Conservation (phyloP, 2,329 filamentous ascomycete species). For the Calonectria leucothoes region DNA sequence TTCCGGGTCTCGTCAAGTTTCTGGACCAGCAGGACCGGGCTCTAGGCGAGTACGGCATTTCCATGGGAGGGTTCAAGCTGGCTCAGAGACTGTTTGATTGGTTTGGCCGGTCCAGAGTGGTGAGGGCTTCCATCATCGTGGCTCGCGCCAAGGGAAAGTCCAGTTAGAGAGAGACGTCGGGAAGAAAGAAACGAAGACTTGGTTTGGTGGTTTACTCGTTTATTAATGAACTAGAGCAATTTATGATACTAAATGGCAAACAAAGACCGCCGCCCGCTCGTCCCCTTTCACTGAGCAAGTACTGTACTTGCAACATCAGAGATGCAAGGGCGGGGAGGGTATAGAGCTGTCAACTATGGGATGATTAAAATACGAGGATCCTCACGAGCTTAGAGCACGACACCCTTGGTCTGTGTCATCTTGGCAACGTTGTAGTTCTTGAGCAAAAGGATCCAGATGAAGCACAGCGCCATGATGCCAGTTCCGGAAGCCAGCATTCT, state of each 20-base stretch:
- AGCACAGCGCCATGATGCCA: conserved; percentile 41
- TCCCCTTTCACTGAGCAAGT: no score
- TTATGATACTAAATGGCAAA: neutral
- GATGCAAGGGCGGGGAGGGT: no score
- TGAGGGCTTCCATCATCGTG: conserved; percentile 51
- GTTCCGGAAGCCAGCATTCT: conserved; percentile 54
- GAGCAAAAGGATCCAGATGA: conserved; percentile 55
- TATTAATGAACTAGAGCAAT: neutral
- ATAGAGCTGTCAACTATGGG: no score
- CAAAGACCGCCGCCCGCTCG: neutral
- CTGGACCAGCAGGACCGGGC: conserved; percentile 50
- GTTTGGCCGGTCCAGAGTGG: conserved; percentile 48
- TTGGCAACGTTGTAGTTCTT: conserved; percentile 60
- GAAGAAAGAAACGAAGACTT: no score
- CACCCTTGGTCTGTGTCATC: conserved; percentile 60
- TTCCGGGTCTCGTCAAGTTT: conserved; percentile 59
- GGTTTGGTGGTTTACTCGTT: neutral
- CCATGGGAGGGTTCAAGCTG: conserved; percentile 50
- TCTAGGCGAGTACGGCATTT: conserved; percentile 49
- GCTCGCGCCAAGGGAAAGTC: conserved; percentile 34
- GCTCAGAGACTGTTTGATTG: conserved; percentile 52
- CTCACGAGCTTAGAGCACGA: conserved; percentile 55
- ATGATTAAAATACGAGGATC: no score
- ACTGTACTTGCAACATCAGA: neutral
- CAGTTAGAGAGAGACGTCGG: no score